Percentiles rank a stretch among this genome's conserved stretches.
These are phyloP conservation scores for Hyphopichia pseudoburtonii DNA, from an alignment of 1,139 yeast genomes.

Conservation along the genomic window DNA sequence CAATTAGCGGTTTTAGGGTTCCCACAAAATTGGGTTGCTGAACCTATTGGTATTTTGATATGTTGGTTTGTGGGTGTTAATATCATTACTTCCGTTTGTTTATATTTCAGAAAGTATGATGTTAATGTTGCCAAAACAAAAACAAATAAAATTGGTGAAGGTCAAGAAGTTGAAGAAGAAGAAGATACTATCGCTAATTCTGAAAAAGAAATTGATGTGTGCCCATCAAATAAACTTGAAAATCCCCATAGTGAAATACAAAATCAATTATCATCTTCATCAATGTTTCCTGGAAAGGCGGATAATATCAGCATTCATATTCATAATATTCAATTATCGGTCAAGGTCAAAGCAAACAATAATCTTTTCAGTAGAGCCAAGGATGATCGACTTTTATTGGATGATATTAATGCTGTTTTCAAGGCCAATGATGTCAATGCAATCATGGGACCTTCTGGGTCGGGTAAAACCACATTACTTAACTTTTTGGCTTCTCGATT, in stretches of 20 bases:
- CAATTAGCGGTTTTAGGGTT: constrained; percentile 62
- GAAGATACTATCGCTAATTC: constrained; percentile 4
- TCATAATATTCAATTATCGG: constrained; percentile 20
- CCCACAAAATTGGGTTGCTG: constrained; percentile 61
- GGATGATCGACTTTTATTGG: constrained; percentile 25
- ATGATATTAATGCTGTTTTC: constrained; percentile 57
- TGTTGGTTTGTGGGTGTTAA: constrained; percentile 63
- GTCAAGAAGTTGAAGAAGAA: constrained; percentile 22
- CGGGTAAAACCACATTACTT: constrained; percentile 77
- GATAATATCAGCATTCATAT: constrained; percentile 18
- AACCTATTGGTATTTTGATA: constrained; percentile 61
- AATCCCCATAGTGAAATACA: no score
- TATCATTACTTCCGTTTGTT: constrained; percentile 44
- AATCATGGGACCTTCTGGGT: constrained; percentile 88
- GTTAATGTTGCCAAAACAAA: constrained; percentile 51
- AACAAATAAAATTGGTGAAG: constrained; percentile 33
- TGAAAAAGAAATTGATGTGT: background rate
- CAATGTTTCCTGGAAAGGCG: no score
- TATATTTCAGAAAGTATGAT: constrained; percentile 51
- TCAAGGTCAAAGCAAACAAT: constrained; percentile 10
- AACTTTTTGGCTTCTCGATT: constrained; percentile 67
- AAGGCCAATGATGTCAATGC: constrained; percentile 68
- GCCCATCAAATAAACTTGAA: no score
- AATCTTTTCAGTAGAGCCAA: background rate
- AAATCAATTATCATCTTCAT: no score